A percentile compares a stretch with the other conserved stretches of the same genome.
These are phyloP conservation scores for Ogataea nonfermentans DNA, from an alignment of 805 yeast species.

Conservation along the genomic window DNA sequence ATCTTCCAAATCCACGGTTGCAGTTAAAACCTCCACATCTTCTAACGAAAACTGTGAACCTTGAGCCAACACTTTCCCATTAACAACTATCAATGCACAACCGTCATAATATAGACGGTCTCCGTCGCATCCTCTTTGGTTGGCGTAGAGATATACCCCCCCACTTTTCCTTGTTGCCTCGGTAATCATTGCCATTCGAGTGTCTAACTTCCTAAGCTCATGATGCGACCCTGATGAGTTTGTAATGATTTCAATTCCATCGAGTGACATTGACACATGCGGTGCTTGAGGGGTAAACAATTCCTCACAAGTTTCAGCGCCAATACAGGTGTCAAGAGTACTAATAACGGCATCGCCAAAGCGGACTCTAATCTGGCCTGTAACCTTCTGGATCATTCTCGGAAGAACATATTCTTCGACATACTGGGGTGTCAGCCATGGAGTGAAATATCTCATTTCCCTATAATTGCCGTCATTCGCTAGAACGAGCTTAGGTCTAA, in stretches of 20 bases:
- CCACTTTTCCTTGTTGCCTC: conserved; percentile 97
- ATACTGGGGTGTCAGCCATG: conserved; percentile 81
- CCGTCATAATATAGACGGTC: conserved; percentile 97
- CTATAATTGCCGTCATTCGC: conserved; percentile 98
- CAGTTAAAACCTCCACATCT: conserved; percentile 94
- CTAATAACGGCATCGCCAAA: conserved; percentile 91
- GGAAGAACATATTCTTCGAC: conserved; percentile 78
- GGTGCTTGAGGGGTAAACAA: conserved; percentile 96
- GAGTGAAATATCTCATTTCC: conserved; percentile 95
- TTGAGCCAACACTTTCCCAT: conserved; percentile 90
- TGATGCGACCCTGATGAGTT: conserved; percentile 98
- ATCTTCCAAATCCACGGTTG: conserved; percentile 90
- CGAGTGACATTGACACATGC: conserved; percentile 85
- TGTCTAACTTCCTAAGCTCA: conserved; percentile 84
- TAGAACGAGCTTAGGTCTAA: conserved; percentile 88
- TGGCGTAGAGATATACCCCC: conserved; percentile 89
- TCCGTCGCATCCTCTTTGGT: conserved; percentile 98
- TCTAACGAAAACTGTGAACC: conserved; percentile 85
- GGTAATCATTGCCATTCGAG: conserved; percentile 77
- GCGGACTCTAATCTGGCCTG: conserved; percentile 65
- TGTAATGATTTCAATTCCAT: conserved; percentile 96
- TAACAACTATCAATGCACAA: conserved; percentile 89
- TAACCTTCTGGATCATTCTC: conserved; percentile 56
- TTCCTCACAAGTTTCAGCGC: conserved; percentile 99
- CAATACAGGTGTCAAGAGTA: conserved; percentile 82